These are phyloP conservation scores for Bacidia gigantensis DNA, from an alignment of 495 filamentous ascomycete species.

Conservation along the genomic window DNA sequence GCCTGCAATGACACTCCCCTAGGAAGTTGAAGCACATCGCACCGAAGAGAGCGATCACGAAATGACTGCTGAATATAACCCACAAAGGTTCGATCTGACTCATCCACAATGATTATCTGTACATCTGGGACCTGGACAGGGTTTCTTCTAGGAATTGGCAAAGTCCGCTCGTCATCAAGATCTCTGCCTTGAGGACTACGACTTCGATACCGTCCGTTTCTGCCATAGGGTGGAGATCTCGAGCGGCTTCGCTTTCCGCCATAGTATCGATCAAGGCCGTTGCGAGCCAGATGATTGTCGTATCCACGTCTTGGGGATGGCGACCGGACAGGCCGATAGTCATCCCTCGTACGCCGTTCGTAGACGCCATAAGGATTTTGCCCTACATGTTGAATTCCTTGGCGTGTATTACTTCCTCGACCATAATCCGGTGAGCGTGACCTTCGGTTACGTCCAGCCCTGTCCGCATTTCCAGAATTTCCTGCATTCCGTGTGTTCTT, in stretches of 20 bases:
- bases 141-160: slow-evolving; percentile 59
- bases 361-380: slow-evolving; percentile 34
- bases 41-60: slow-evolving; percentile 50
- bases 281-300: slow-evolving; percentile 49
- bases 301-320: slow-evolving; percentile 42
- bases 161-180: slow-evolving; percentile 42
- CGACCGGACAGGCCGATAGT: slow-evolving; percentile 49
- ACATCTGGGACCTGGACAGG: slow-evolving; percentile 78
- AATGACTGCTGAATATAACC: slow-evolving; percentile 69
- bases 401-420: slow-evolving; percentile 32
- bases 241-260: slow-evolving; percentile 51
- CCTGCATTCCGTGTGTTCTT: slow-evolving; percentile 52
- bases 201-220: slow-evolving; percentile 51
- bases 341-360: slow-evolving; percentile 44
- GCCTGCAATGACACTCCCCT: slow-evolving; percentile 54
- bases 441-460: slow-evolving; percentile 32
- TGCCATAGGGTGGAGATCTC: slow-evolving; percentile 41
- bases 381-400: slow-evolving; percentile 22
- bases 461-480: slow-evolving; percentile 27
- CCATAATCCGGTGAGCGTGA: slow-evolving; percentile 61
- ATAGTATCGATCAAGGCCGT: slow-evolving; percentile 45
- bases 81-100: slow-evolving; percentile 72
- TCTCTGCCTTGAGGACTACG: slow-evolving; percentile 47
- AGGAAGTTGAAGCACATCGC: slow-evolving; percentile 67
- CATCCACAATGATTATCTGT: slow-evolving; percentile 69